Evolutionary conservation across 2,329 filamentous ascomycete species (phyloP), one percentile per base, ranked within the genome.

Genomic region (Aspergillus sp.): DNA sequence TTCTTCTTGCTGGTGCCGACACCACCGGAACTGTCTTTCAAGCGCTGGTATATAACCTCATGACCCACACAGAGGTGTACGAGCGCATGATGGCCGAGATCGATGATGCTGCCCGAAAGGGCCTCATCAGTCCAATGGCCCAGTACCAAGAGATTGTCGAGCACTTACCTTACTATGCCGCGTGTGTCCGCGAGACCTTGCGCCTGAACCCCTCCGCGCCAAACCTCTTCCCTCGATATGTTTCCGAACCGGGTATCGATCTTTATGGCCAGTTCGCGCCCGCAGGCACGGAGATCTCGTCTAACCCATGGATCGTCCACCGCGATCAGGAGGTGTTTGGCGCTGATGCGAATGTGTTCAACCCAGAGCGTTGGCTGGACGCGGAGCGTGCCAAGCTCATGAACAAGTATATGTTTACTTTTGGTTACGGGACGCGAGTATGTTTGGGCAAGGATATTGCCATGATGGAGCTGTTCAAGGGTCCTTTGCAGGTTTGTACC

Each of bases 391-490:
- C 75, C 0, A 78, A 76, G 62, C 66, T 78, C 56, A 80, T 77
- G 59, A 75, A 77, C 47, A 82, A 80, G 69, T 81, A 81, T 57
- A 80, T 77, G 59, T 77, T 85, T 68, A 73, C 72, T 0, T 85
- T 84, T 59, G 82, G 82, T 0, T 82, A 82, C 69, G 83, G 83
- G 0, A 67, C 80, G 0, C 71, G 80, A 10, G 72, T 78, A 11
- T 84, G 82, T 58, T 64, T 84, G 47, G 82, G 83, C 0, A 78
- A 76, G 60, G 77, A 82, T 47, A 81, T 85, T 60, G 82, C 81
- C 1, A 75, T 80, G 66, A 82, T 84, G 80, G 82, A 84, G 71
- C 64, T 84, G 54, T 83, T 77, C 68, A 84, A 85, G 73, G 71
- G 68, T 6, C 72, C 72, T 8, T 57, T 74, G 42, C 71, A 72